Conservation (phyloP, 1,139 yeast species). For the Hyphopichia pseudoburtonii region DNA sequence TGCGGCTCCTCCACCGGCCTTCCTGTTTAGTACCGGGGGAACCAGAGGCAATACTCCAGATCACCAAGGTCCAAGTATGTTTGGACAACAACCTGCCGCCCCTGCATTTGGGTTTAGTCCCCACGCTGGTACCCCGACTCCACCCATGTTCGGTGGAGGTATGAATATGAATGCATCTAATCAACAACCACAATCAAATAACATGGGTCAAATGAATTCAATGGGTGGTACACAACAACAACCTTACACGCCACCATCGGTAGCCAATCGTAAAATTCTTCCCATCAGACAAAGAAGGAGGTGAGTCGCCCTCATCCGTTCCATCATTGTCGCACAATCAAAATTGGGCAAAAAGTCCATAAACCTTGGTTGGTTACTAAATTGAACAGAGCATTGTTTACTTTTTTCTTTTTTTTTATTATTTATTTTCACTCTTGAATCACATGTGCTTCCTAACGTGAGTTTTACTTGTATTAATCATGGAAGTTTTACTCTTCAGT, state of each 20-base stretch:
- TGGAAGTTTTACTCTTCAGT: no score
- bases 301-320: no score
- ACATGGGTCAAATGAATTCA: neutral
- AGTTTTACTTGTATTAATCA: no score
- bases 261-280: conserved; percentile 15
- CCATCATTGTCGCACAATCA: no score
- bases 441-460: no score
- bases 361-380: no score
- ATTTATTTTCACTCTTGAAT: no score
- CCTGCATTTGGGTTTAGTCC: neutral
- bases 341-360: no score
- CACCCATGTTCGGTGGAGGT: conserved; percentile 1
- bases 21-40: conserved; percentile 19
- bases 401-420: no score
- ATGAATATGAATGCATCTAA: no score
- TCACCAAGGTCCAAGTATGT: neutral
- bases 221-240: conserved; percentile 3
- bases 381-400: no score
- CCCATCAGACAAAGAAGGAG: conserved; percentile 32
- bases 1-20: conserved; percentile 22
- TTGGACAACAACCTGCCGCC: neutral
- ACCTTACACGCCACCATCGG: conserved; percentile 7
- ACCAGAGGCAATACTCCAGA: conserved; percentile 1
- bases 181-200: neutral
- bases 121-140: neutral